Evolutionary conservation across 2,329 filamentous ascomycete genomes (phyloP).

Genomic region (Hymenoscyphus salicellus): DNA sequence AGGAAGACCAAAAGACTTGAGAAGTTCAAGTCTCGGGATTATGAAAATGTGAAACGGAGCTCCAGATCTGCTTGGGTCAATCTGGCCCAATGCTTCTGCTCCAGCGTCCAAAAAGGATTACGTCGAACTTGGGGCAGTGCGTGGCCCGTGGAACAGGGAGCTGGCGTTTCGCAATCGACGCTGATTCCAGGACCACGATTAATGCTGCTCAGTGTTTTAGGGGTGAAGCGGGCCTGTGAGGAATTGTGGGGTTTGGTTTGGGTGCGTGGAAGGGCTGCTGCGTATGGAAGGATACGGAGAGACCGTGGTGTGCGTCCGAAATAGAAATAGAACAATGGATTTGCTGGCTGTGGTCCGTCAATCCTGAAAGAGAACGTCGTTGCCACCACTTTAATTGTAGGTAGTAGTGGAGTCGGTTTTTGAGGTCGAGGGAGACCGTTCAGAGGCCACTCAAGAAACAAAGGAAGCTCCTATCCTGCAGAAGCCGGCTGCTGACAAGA

Average conservation of each 20-base stretch:
- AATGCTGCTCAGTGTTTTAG: slow-evolving; percentile 25
- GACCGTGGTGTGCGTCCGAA: slow-evolving; percentile 17
- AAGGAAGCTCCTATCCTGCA: slow-evolving; percentile 10
- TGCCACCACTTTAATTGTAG: too few species aligned
- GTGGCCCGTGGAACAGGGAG: slow-evolving; percentile 37
- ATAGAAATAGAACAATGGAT: slow-evolving; percentile 17
- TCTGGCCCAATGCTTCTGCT: slow-evolving; percentile 26
- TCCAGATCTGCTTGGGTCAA: slow-evolving; percentile 26
- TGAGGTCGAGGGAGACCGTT: too few species aligned
- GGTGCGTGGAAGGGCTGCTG: not conserved
- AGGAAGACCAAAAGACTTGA: slow-evolving; percentile 7
- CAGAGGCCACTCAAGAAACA: slow-evolving; percentile 8
- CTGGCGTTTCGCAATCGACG: slow-evolving; percentile 39
- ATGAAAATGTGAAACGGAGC: slow-evolving; percentile 31
- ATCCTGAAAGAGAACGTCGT: too few species aligned
- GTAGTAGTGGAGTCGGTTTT: too few species aligned
- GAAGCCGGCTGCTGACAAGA: slow-evolving; percentile 15
- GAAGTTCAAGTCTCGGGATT: slow-evolving; percentile 16
- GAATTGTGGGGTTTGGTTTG: not conserved
- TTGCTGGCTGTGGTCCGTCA: too few species aligned
- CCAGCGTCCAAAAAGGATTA: slow-evolving; percentile 17
- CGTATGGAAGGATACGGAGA: too few species aligned
- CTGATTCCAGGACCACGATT: slow-evolving; percentile 24
- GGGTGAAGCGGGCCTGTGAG: not conserved
- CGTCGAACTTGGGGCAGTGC: slow-evolving; percentile 29